These are phyloP conservation scores for Stellera chamaejasme DNA, from an alignment of 345 rosid species.

Conservation along the genomic window DNA sequence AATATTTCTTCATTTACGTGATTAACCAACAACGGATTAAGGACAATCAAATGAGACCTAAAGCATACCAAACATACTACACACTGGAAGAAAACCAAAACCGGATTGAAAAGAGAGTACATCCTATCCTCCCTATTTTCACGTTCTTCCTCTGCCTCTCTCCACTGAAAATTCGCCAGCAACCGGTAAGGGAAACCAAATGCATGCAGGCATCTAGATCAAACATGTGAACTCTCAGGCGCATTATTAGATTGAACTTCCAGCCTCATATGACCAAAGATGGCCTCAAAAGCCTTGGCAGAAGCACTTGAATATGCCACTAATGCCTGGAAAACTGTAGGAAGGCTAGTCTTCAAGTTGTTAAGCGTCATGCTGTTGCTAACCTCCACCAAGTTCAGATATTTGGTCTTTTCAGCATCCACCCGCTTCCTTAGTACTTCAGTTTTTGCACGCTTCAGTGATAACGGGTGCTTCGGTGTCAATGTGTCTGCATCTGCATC, in stretches of 20 bases:
- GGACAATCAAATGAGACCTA: too few relatives aligned
- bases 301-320: constrained; percentile 52
- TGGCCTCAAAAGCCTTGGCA: constrained; percentile 46
- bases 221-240: constrained; percentile 14
- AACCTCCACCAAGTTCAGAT: constrained; percentile 36
- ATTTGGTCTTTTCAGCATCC: constrained; percentile 48
- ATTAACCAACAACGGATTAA: too few relatives aligned
- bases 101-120: too few relatives aligned
- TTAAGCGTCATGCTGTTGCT: constrained; percentile 55
- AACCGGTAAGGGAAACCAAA: too few relatives aligned
- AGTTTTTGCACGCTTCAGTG: constrained; percentile 49
- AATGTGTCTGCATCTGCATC: constrained; percentile 28
- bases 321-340: constrained; percentile 61
- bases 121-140: too few relatives aligned
- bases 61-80: too few relatives aligned
- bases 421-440: constrained; percentile 45
- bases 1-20: too few relatives aligned
- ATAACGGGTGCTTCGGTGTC: constrained; percentile 66
- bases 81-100: too few relatives aligned
- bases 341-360: constrained; percentile 70
- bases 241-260: constrained; percentile 22
- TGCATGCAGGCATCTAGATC: too few relatives aligned
- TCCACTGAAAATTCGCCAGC: too few relatives aligned
- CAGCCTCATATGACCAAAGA: constrained; percentile 21
- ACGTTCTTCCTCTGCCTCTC: background rate